Evolutionary conservation across 768 basidiomycete species (phyloP), one percentile per base, ranked within the genome.

Genomic region (Podaxis sp.): DNA sequence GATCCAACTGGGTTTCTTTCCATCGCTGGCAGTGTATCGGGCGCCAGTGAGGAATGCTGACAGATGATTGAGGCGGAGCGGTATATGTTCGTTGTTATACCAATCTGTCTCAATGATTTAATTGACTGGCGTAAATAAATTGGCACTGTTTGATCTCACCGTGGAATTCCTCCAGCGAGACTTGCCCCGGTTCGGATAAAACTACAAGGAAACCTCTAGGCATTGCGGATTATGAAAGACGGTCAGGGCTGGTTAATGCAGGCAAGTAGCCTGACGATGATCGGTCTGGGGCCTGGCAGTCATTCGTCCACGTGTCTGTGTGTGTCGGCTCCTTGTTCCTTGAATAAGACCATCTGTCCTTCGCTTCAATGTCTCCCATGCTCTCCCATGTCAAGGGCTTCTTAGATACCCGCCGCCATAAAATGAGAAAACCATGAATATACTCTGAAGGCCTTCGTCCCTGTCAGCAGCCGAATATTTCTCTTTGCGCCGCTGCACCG

Each of bases 71-170:
- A 83, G 68, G 10, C 82, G 77, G 1, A 82, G 69, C 0, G 82
- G 82, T 37, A 84, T 76, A 64, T 83, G 82, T 69, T 84, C 82
- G 57, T 81, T 79, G 64, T 82, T 74, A 69, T 84, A 84, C 82
- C 82, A 84, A 60, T 79, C 79, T 79, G 48, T 7, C 21, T 32
- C 13, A 35, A 27, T 38, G 6, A 9, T 5, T 18, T 21, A 40
- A 28, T 40, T 28, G 16, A 47, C n/a, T 4, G 5, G 57, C 25
- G 48, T 50, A 9, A 13, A n/a, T 40, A 35, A 48, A 50, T 16
- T 7, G 40, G 32, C 23, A 23, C 28, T 10, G 40, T 51, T 21
- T 40, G 9, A 13, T 28, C 58, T 32, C 28, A 76, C 78, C 80
- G 63, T 83, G 81, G 52, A 80, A 84, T 58, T 84, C 81, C 0